Base-by-base conservation (phyloP, 306 rosid genomes). In the Lathyrus aphaca region DNA sequence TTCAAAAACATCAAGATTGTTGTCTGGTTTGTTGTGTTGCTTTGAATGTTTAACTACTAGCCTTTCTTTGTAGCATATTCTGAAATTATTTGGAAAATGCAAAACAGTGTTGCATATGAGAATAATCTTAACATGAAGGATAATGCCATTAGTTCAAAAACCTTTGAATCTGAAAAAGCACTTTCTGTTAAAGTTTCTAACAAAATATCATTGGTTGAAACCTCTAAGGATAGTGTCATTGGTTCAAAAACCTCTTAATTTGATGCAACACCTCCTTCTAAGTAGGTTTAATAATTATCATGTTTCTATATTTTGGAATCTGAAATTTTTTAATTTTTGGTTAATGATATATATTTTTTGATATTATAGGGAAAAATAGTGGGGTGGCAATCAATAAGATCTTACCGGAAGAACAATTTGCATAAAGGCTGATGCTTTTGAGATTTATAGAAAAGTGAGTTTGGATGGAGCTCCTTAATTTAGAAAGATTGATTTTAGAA, bases 401-500 rank as follows among this genome's bases (percentile, higher is more conserved):
- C n/a, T n/a, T n/a, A n/a, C n/a, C n/a, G n/a, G n/a, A n/a, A n/a
- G 37, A 92, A 89, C 77, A 83, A 75, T 74, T 72, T 87, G 66
- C 84, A 87, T n/a, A 45, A 91, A 84, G 81, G 74, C 68, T 17
- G 97, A 87, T 39, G 81, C 42, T 53, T 19, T 58, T 19, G 97
- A 91, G 48, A 83, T 79, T 58, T 89, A 82, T 77, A 88, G 89
- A 60, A 92, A 92, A 83, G 97, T 92, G 14, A 92, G 97, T 81
- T 79, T 92, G 95, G 97, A 92, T 79, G 97, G 97, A 77, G 97
- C 97, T 9, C 97, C 95, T 74, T 92, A 92, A 71, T 94, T 92
- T 2, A 92, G 96, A 69, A 92, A 89, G 81, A 92, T 92, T 29
- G 97, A 92, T 75, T 92, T 92, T 42, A 84, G 46, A 81, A 54